phyloP scores from a whole-genome alignment of 495 filamentous ascomycete species.

The Aspergillus indologenus region DNA sequence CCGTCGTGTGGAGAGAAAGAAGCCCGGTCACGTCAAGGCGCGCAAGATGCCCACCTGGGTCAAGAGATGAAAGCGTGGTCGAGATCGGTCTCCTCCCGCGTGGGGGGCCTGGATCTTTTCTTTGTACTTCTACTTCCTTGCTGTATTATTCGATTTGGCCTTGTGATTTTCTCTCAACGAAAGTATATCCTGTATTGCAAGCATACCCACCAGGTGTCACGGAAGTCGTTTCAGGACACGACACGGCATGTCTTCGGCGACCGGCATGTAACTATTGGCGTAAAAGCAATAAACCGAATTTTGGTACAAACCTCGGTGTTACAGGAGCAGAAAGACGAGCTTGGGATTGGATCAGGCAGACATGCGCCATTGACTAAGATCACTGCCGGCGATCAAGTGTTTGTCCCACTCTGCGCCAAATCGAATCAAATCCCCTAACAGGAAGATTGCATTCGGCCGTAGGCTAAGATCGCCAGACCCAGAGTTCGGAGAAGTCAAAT shows the following conservation, averaged over 20 bases:
- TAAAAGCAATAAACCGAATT: slow-evolving; percentile 20
- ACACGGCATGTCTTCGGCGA: slow-evolving; percentile 21
- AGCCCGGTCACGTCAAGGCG: slow-evolving; percentile 90
- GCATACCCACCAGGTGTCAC: slow-evolving; percentile 16
- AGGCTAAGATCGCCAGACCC: background rate
- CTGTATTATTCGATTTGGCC: slow-evolving; percentile 27
- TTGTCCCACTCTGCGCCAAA: background rate
- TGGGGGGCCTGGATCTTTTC: slow-evolving; percentile 11
- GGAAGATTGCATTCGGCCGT: background rate
- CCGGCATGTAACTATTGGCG: slow-evolving; percentile 28
- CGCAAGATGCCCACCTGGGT: slow-evolving; percentile 99
- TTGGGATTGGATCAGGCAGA: slow-evolving; percentile 6
- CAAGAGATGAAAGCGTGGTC: slow-evolving; percentile 54
- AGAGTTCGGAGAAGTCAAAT: background rate
- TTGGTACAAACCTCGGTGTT: slow-evolving; percentile 15
- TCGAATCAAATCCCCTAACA: background rate
- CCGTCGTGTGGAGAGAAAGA: slow-evolving; percentile 95
- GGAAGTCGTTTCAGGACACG: slow-evolving; percentile 20
- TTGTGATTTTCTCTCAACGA: slow-evolving; percentile 16
- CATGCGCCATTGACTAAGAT: slow-evolving; percentile 4
- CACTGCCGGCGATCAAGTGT: background rate
- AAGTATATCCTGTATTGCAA: slow-evolving; percentile 23
- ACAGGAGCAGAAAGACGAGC: background rate
- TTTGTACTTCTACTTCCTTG: slow-evolving; percentile 18
- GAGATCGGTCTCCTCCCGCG: slow-evolving; percentile 14